Conservation (phyloP, 2,329 filamentous ascomycete genomes). For the Zasmidium angulare region DNA sequence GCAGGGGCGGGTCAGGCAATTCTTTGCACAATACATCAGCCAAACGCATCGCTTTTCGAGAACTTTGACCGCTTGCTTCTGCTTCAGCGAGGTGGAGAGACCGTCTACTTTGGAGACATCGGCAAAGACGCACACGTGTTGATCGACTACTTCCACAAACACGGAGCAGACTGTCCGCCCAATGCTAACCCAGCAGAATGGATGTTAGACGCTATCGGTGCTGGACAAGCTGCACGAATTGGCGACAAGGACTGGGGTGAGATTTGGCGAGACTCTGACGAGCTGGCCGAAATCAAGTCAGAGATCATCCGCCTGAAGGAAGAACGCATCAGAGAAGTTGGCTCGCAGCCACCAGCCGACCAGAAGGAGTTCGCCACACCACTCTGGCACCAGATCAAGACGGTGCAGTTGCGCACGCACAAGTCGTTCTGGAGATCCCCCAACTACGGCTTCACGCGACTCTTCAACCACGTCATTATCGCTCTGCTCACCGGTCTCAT, state of each 20-base stretch:
- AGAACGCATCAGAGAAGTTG: slow-evolving; percentile 53
- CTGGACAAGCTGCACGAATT: slow-evolving; percentile 69
- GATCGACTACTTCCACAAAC: slow-evolving; percentile 54
- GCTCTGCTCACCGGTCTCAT: slow-evolving; percentile 76
- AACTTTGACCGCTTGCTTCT: slow-evolving; percentile 82
- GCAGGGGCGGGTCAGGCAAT: slow-evolving; percentile 81
- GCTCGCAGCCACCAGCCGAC: slow-evolving; percentile 43
- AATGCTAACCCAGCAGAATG: slow-evolving; percentile 77
- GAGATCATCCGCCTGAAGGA: slow-evolving; percentile 67
- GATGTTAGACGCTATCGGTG: slow-evolving; percentile 83
- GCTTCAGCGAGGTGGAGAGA: slow-evolving; percentile 73
- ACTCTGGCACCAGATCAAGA: slow-evolving; percentile 72
- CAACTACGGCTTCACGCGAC: slow-evolving; percentile 83
- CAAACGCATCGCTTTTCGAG: slow-evolving; percentile 81
- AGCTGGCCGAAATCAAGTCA: slow-evolving; percentile 65
- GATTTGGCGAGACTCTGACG: slow-evolving; percentile 72
- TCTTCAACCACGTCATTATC: slow-evolving; percentile 82
- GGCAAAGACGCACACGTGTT: slow-evolving; percentile 71
- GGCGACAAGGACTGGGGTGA: slow-evolving; percentile 78
- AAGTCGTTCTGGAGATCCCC: slow-evolving; percentile 80
- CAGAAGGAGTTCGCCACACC: slow-evolving; percentile 83
- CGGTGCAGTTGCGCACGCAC: slow-evolving; percentile 72
- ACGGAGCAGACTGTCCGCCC: slow-evolving; percentile 54
- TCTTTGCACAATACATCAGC: slow-evolving; percentile 88
- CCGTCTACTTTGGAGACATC: slow-evolving; percentile 84